A percentile compares a stretch with the other conserved stretches of the same genome.
Evolutionary conservation across 2,329 filamentous ascomycete species (phyloP).

Genomic region (Paramyrothecium sp.): DNA sequence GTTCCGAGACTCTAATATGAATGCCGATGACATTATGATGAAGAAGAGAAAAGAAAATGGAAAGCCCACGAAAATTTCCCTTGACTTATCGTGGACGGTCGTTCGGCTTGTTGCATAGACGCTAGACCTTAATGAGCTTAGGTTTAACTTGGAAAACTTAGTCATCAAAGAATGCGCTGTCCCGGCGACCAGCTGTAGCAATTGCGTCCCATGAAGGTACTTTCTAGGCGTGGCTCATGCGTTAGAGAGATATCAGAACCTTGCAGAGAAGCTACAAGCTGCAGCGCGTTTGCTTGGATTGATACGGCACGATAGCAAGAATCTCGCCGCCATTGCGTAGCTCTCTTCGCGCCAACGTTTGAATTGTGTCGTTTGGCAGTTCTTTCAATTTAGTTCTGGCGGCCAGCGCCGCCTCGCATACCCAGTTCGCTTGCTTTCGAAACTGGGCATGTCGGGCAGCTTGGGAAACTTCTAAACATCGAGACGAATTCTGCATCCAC

Average conservation of each 20-base stretch:
- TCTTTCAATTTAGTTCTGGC: neutral
- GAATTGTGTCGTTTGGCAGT: neutral
- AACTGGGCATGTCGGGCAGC: neutral
- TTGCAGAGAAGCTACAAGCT: neutral
- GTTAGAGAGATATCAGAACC: neutral
- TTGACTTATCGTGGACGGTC: neutral
- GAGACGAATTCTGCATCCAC: neutral
- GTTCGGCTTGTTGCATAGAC: constrained; percentile 23
- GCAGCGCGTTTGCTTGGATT: neutral
- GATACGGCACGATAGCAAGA: too few relatives aligned
- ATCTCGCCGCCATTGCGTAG: neutral
- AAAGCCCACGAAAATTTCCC: constrained; percentile 21
- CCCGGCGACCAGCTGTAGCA: neutral
- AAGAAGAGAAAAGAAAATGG: constrained; percentile 45
- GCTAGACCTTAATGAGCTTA: neutral
- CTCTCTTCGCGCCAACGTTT: neutral
- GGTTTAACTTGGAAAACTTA: neutral
- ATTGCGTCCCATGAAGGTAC: neutral
- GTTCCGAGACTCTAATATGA: constrained; percentile 99
- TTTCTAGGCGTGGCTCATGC: neutral
- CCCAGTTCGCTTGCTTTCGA: neutral
- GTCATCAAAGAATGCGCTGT: neutral
- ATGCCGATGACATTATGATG: constrained; percentile 75
- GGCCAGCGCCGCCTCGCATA: neutral
- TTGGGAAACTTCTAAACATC: neutral